These are phyloP conservation scores for Aphanocladium album DNA, from an alignment of 2,329 filamentous ascomycete genomes.

Conservation along the genomic window DNA sequence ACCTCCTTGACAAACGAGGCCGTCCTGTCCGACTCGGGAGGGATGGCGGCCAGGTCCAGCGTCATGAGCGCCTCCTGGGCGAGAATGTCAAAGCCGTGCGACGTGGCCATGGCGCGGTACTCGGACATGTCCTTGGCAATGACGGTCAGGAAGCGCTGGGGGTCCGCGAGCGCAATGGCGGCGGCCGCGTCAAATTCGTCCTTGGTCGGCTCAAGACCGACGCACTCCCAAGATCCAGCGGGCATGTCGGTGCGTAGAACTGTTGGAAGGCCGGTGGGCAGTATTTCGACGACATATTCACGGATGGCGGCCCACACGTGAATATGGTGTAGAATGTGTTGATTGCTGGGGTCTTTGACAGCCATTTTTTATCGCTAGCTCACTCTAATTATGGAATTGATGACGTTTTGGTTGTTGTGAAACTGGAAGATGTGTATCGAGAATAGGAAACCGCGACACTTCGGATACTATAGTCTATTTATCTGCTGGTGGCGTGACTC, in stretches of 20 bases:
- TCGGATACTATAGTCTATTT: neutral
- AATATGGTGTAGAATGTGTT: neutral
- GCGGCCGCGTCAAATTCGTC: neutral
- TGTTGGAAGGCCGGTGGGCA: neutral
- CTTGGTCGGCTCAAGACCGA: slow-evolving; percentile 4
- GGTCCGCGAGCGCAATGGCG: neutral
- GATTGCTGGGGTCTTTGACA: neutral
- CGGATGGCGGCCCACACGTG: slow-evolving; percentile 6
- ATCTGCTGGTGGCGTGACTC: neutral
- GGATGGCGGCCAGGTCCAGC: neutral
- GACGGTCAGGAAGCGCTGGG: slow-evolving; percentile 3
- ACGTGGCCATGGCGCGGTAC: neutral
- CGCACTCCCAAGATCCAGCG: slow-evolving; percentile 4
- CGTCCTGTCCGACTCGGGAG: neutral
- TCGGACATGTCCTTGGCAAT: neutral
- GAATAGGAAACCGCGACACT: no score
- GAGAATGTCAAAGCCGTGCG: slow-evolving; percentile 4
- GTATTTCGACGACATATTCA: neutral
- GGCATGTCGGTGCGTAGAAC: slow-evolving; percentile 9
- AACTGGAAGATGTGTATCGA: no score
- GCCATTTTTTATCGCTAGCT: no score
- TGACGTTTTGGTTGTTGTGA: no score
- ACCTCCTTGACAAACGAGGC: neutral
- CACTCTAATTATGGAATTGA: no score
- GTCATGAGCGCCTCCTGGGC: slow-evolving; percentile 10